Percentiles rank a stretch among this genome's conserved stretches.
These are phyloP conservation scores for Tetradesmus lagerheimii DNA, from an alignment of 139 green algal genomes.

Conservation along the genomic window DNA sequence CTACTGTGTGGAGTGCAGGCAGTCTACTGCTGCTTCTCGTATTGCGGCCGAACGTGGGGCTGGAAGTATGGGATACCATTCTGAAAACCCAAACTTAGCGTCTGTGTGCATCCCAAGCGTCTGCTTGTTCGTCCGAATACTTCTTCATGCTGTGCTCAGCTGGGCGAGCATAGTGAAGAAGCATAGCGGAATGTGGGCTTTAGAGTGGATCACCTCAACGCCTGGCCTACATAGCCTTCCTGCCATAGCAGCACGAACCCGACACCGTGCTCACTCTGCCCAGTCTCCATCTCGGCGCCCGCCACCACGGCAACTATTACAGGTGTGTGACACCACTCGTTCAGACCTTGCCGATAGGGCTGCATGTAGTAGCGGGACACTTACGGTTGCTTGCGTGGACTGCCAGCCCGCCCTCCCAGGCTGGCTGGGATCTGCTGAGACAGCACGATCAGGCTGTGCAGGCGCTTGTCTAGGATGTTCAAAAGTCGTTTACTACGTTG, in stretches of 20 bases:
- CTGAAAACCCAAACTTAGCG: neutral
- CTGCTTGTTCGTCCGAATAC: neutral
- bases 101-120: neutral
- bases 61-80: neutral
- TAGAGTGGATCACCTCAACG: neutral
- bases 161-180: neutral
- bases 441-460: neutral
- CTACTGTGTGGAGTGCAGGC: neutral
- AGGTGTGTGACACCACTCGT: neutral
- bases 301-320: conserved; percentile 18
- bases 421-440: neutral
- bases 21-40: neutral
- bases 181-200: neutral
- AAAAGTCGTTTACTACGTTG: neutral
- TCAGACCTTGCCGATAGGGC: neutral
- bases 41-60: neutral
- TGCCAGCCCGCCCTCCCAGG: neutral
- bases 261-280: neutral
- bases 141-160: neutral
- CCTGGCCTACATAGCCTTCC: neutral
- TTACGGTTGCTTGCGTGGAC: neutral
- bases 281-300: neutral
- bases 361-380: neutral
- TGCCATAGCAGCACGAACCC: neutral
- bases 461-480: neutral